Evolutionary conservation across 495 filamentous ascomycete genomes (phyloP).

Genomic region (Apiosordaria backusii): DNA sequence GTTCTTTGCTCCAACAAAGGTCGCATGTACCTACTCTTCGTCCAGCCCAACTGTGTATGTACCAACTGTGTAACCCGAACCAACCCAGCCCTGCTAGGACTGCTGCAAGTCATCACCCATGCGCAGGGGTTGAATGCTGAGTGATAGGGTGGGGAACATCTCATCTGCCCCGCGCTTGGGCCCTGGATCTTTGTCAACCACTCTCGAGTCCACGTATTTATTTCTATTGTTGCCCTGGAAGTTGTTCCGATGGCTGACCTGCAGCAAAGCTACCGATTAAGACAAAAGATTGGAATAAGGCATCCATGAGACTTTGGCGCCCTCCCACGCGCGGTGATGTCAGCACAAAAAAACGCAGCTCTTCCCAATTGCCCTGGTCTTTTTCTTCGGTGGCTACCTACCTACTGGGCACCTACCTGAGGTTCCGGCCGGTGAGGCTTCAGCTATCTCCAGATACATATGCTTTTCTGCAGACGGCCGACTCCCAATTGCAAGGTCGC

Average conservation of each 20-base stretch:
- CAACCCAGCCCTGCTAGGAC: conserved; percentile 8
- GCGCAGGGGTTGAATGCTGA: conserved; percentile 14
- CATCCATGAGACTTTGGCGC: conserved; percentile 10
- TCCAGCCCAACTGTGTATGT: conserved; percentile 14
- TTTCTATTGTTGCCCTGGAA: background rate
- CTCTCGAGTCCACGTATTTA: background rate
- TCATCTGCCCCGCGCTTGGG: conserved; percentile 7
- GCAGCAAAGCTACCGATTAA: background rate
- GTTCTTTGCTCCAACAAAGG: background rate
- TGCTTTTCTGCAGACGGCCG: background rate
- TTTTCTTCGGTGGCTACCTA: background rate
- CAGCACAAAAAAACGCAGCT: background rate
- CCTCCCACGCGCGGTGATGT: background rate
- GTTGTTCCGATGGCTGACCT: background rate
- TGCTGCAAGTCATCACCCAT: conserved; percentile 22
- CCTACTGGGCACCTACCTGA: background rate
- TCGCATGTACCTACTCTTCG: background rate
- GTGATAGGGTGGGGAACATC: conserved; percentile 17
- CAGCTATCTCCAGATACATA: background rate
- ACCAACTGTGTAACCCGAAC: background rate
- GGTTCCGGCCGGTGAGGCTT: background rate
- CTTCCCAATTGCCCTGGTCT: background rate
- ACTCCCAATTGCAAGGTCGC: background rate
- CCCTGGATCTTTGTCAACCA: background rate
- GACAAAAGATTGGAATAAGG: conserved; percentile 9